Percentiles rank a stretch among this genome's conserved stretches.
phyloP scores from a whole-genome alignment of 1,139 yeast genomes.

The Lodderomyces pseudojiufengensis region DNA sequence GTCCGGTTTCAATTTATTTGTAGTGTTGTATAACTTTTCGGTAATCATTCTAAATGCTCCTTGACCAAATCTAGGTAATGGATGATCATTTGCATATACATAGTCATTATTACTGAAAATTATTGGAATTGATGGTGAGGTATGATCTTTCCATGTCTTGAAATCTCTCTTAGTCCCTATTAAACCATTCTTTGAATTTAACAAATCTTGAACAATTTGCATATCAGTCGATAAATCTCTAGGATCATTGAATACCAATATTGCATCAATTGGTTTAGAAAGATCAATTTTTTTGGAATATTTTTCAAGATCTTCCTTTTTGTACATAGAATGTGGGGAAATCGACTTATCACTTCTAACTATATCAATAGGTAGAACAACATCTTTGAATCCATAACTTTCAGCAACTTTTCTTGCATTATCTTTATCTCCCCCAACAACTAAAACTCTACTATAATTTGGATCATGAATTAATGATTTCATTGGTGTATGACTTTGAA shows the following conservation, averaged over 20 bases:
- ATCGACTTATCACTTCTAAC: constrained; percentile 53
- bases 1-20: constrained; percentile 44
- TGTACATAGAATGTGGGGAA: constrained; percentile 69
- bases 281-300: constrained; percentile 37
- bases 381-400: constrained; percentile 77
- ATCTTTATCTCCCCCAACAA: constrained; percentile 81
- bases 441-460: constrained; percentile 60
- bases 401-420: constrained; percentile 67
- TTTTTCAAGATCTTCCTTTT: constrained; percentile 42
- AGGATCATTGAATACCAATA: constrained; percentile 87
- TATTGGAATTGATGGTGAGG: constrained; percentile 68
- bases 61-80: constrained; percentile 82
- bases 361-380: constrained; percentile 73
- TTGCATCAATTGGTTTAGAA: constrained; percentile 61
- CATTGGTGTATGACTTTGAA: constrained; percentile 93
- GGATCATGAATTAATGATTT: constrained; percentile 47
- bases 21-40: constrained; percentile 58
- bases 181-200: constrained; percentile 60
- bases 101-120: constrained; percentile 85
- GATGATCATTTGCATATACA: constrained; percentile 85
- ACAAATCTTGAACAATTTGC: constrained; percentile 71
- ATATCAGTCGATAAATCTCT: constrained; percentile 85
- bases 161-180: constrained; percentile 57
- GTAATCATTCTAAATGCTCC: constrained; percentile 76
- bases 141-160: constrained; percentile 12